Evolutionary conservation across 202 grass and related monocot species (phyloP).

Genomic region (Musa balbisiana): DNA sequence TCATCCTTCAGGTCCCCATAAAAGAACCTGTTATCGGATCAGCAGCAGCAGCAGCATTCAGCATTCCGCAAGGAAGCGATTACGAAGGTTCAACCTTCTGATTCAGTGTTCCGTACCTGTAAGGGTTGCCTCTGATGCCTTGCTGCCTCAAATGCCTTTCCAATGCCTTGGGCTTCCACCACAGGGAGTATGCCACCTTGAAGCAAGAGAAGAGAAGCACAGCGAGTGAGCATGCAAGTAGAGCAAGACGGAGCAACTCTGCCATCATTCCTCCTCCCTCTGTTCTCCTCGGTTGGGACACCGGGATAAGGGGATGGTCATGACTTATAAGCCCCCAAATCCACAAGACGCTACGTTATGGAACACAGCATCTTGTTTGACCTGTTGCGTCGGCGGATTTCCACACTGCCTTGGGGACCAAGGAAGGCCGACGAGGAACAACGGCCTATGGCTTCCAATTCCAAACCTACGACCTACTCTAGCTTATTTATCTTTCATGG

Average conservation of each 20-base stretch:
- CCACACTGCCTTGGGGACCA: background rate
- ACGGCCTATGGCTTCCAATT: too few relatives aligned
- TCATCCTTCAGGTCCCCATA: slow-evolving; percentile 2
- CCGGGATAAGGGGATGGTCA: background rate
- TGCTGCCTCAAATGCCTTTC: slow-evolving; percentile 8
- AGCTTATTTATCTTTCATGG: too few relatives aligned
- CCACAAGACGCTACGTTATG: background rate
- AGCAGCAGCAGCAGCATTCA: background rate
- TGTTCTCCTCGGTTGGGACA: background rate
- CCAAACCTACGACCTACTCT: too few relatives aligned
- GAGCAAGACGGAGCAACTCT: background rate
- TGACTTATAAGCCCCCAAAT: background rate
- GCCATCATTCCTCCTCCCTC: background rate
- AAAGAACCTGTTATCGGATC: background rate
- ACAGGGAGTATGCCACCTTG: background rate
- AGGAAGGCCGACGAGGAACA: background rate
- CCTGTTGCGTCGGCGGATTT: background rate
- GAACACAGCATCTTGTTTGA: background rate
- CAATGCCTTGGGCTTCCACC: slow-evolving; percentile 18
- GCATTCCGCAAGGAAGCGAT: background rate
- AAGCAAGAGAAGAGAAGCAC: background rate
- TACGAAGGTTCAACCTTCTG: background rate
- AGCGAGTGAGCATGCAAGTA: background rate
- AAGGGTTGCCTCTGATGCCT: slow-evolving; percentile 14
- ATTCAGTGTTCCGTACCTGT: background rate